Base-by-base conservation (phyloP, 2,329 filamentous ascomycete genomes). In the Fusarium pseudocircinatum region DNA sequence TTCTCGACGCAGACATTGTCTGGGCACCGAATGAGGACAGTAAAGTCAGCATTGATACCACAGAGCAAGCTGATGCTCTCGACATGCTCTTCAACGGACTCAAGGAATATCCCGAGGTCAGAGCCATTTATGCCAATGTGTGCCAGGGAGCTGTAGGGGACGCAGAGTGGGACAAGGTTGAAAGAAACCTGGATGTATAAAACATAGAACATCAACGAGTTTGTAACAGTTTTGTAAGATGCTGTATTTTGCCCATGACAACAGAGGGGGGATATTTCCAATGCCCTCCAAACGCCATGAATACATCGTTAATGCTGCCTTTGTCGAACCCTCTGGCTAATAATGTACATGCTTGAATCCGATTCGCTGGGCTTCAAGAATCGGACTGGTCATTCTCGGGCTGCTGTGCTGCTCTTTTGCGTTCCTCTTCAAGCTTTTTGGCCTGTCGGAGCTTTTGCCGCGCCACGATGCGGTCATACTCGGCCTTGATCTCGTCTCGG, bases 1-100 rank as follows among this genome's bases (percentile, higher is more conserved):
- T 97, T 50, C 84, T 92, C 62, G 92, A 90, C 74, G 90, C 91
- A 24, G 94, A 97, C 63, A 96, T 98, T 59, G 87, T 97, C 47
- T 98, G 94, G 92, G 89, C 92, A 67, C 89, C 94, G 0, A 96
- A 96, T 68, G 90, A 92, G 77, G 95, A 97, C 70, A 95, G 93
- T 1, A 89, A 89, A 79, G 89, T 93, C 24, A 84, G 85, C 13
- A 77, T 95, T 43, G 87, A 92, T 65, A 86, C 88, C 22, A 83
- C 87, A 20, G 85, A 88, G 18, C 86, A 88, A 4, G 86, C 87
- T 1, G 83, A 87, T 56, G 83, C 85, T 24, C 84, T 98, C 34
- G 85, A 86, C 47, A 84, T 87, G 8, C 88, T 97, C 34, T 77
- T 91, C 26, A 85, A 88, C 18, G 82, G 84, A 12, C 75, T 94